Evolutionary conservation across 805 yeast genomes (phyloP).

Genomic region (Tanozyma kutaoensis): DNA sequence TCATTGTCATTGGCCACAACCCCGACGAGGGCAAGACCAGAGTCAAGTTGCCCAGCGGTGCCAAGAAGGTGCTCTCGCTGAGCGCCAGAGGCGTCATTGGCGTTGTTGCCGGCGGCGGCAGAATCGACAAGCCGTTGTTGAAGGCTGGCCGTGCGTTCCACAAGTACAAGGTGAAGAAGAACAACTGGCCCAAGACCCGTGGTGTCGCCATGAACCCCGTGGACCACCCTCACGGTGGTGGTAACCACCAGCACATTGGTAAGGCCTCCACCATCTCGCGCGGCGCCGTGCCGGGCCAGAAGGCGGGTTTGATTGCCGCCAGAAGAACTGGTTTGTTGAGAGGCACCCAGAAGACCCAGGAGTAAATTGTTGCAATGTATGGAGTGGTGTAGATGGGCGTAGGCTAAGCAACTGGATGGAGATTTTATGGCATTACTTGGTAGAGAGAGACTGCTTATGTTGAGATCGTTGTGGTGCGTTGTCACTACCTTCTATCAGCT

Average conservation of each 20-base stretch:
- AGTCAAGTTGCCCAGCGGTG: conserved; percentile 98
- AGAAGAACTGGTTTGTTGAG: conserved; percentile 99
- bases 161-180: conserved; percentile 98
- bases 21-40: conserved; percentile 98
- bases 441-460: too few relatives aligned
- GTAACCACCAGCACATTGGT: conserved; percentile 99
- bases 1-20: conserved; percentile 98
- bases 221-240: conserved; percentile 99
- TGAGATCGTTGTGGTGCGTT: too few relatives aligned
- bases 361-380: too few relatives aligned
- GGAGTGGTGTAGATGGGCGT: too few relatives aligned
- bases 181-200: conserved; percentile 99
- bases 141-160: conserved; percentile 99
- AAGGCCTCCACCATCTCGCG: conserved; percentile 98
- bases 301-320: conserved; percentile 99
- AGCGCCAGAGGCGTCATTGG: conserved; percentile 99
- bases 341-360: conserved; percentile 88
- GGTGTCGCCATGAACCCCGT: conserved; percentile 99
- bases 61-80: conserved; percentile 91
- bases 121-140: conserved; percentile 98
- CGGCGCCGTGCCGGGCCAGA: conserved; percentile 99
- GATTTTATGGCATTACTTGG: too few relatives aligned
- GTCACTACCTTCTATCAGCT: too few relatives aligned
- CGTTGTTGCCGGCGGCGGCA: conserved; percentile 99
- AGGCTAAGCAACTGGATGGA: too few relatives aligned